phyloP scores from a whole-genome alignment of 2,329 filamentous ascomycete genomes.

The Neonectria ditissima region DNA sequence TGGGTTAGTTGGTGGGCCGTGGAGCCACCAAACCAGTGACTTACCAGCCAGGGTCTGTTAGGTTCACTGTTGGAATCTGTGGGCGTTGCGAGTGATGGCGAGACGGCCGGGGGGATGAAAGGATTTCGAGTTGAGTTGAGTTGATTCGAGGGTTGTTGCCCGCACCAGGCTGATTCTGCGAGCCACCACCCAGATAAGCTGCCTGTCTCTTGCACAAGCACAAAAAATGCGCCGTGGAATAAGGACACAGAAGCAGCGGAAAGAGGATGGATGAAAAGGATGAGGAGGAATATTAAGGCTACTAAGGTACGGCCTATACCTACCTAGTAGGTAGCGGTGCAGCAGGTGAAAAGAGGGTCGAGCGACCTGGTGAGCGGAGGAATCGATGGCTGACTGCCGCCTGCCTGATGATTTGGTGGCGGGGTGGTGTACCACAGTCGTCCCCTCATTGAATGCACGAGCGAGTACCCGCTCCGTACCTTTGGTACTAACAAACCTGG shows the following conservation, averaged over 20 bases:
- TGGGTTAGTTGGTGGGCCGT: constrained; percentile 1
- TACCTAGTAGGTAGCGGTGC: too few relatives aligned
- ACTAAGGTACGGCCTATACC: too few relatives aligned
- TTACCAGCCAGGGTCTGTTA: constrained; percentile 3
- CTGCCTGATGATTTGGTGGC: background rate
- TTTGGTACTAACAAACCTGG: constrained; percentile 8
- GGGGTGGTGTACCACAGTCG: background rate
- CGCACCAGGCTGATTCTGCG: background rate
- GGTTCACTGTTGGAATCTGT: background rate
- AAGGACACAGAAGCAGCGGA: too few relatives aligned
- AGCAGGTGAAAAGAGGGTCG: background rate
- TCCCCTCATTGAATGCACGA: too few relatives aligned
- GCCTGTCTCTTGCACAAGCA: too few relatives aligned
- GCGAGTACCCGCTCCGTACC: too few relatives aligned
- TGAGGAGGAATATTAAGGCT: background rate
- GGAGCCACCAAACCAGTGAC: background rate
- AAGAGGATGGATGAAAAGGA: background rate
- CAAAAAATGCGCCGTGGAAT: too few relatives aligned
- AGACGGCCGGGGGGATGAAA: constrained; percentile 5
- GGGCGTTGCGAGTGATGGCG: background rate
- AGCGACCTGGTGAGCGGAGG: background rate
- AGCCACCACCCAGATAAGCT: too few relatives aligned
- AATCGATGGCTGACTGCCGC: background rate
- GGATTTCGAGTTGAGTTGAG: background rate
- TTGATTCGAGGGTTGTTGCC: background rate